phyloP scores from a whole-genome alignment of 768 basidiomycete species.

The Russula vinacea region DNA sequence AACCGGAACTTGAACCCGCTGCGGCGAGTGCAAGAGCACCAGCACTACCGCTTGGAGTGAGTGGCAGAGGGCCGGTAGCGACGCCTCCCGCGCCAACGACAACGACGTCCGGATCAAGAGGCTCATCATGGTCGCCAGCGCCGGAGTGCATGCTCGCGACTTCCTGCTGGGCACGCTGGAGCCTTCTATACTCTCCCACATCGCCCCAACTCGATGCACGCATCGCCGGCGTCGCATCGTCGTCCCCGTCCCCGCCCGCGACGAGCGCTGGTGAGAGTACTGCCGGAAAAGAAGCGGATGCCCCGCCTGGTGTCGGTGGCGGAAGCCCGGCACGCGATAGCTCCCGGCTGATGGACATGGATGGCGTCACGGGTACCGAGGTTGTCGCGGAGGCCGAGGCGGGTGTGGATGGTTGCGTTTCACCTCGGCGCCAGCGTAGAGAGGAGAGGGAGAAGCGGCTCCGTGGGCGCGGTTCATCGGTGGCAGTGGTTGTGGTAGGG shows the following conservation, averaged over 20 bases:
- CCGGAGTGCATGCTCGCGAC: constrained; percentile 27
- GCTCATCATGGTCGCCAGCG: constrained; percentile 27
- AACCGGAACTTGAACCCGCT: neutral
- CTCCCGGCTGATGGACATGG: constrained; percentile 17
- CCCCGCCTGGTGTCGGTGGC: neutral
- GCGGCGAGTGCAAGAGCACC: constrained; percentile 17
- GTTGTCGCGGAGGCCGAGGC: constrained; percentile 1
- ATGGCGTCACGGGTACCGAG: constrained; percentile 16
- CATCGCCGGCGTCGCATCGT: constrained; percentile 8
- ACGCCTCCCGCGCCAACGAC: constrained; percentile 30
- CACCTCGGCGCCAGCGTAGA: constrained; percentile 25
- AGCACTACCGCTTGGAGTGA: constrained; percentile 26
- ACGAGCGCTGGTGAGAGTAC: neutral
- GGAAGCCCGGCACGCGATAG: neutral
- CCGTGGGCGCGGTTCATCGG: constrained; percentile 22
- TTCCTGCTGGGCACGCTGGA: constrained; percentile 12
- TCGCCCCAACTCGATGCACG: constrained; percentile 32
- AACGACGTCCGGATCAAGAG: constrained; percentile 26
- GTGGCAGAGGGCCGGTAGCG: constrained; percentile 22
- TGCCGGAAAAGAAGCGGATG: neutral
- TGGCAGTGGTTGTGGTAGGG: constrained; percentile 2
- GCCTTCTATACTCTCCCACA: constrained; percentile 27
- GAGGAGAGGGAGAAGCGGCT: constrained; percentile 30
- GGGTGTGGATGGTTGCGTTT: constrained; percentile 15
- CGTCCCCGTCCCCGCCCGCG: neutral